Percentiles rank a stretch among this genome's conserved stretches.
phyloP scores from a whole-genome alignment of 2,329 filamentous ascomycete genomes.

The Ceratocystis harringtonii region DNA sequence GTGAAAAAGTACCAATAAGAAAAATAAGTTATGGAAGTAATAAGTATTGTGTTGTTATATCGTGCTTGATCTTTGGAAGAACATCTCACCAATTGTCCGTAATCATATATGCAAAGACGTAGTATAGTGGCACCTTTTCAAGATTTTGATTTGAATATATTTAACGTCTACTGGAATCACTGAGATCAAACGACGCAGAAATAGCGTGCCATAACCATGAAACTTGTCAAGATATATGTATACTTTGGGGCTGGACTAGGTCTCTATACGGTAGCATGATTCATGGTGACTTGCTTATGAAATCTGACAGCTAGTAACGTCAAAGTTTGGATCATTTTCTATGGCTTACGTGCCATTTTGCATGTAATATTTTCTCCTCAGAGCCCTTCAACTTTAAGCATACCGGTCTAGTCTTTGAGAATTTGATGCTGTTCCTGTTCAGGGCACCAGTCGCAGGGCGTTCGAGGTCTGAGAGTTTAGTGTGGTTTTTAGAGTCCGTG shows the following conservation, averaged over 20 bases:
- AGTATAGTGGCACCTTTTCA: background rate
- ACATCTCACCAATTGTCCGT: too few species aligned
- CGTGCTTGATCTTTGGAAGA: too few species aligned
- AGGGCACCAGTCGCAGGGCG: background rate
- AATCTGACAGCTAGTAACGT: background rate
- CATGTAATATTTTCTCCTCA: background rate
- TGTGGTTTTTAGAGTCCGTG: background rate
- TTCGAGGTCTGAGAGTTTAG: background rate
- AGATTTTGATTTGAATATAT: too few species aligned
- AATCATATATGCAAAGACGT: background rate
- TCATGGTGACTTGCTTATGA: background rate
- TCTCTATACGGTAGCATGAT: background rate
- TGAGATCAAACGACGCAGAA: too few species aligned
- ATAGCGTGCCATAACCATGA: too few species aligned
- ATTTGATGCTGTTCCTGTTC: too few species aligned
- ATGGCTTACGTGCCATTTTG: background rate
- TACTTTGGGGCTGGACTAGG: background rate
- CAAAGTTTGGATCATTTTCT: background rate
- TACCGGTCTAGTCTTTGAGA: background rate
- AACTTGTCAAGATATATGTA: background rate
- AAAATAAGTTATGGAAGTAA: too few species aligned
- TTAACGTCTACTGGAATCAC: too few species aligned
- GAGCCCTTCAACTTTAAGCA: background rate
- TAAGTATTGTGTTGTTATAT: too few species aligned
- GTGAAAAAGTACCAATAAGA: too few species aligned